Conservation (phyloP, 2,329 filamentous ascomycete species). For the Alternaria infectoria region DNA sequence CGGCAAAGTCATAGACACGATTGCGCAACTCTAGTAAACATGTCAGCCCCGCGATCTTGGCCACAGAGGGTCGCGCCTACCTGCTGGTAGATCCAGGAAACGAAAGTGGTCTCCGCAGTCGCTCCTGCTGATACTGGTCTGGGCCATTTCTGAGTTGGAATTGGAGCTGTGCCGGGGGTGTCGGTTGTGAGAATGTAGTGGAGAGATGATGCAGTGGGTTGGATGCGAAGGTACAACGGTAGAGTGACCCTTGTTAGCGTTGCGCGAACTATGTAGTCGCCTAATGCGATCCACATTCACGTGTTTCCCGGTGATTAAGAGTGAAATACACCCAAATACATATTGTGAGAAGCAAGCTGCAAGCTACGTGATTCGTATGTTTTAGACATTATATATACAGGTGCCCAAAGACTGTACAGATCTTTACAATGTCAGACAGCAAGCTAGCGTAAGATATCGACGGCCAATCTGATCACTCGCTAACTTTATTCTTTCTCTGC, state of each 20-base stretch:
- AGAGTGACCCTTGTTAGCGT: background rate
- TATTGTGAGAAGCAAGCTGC: background rate
- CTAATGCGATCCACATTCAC: background rate
- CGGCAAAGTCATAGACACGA: background rate
- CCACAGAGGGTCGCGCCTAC: background rate
- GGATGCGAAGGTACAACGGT: background rate
- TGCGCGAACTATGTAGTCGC: background rate
- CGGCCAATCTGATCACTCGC: background rate
- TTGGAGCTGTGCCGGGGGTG: background rate
- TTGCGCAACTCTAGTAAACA: background rate
- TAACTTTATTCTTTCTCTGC: background rate
- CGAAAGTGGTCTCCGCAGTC: background rate
- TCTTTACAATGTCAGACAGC: background rate
- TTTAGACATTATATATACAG: background rate
- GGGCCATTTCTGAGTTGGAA: background rate
- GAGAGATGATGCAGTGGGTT: background rate
- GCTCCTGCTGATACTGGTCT: background rate
- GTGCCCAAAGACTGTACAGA: background rate
- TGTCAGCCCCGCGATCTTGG: background rate
- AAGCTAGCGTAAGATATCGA: background rate
- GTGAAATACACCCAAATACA: background rate
- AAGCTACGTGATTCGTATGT: background rate
- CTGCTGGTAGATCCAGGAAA: background rate
- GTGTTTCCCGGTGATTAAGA: background rate
- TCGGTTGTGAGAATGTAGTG: too few relatives aligned